These are phyloP conservation scores for Ophiosphaerella narmari DNA, from an alignment of 2,329 filamentous ascomycete genomes.

Conservation along the genomic window DNA sequence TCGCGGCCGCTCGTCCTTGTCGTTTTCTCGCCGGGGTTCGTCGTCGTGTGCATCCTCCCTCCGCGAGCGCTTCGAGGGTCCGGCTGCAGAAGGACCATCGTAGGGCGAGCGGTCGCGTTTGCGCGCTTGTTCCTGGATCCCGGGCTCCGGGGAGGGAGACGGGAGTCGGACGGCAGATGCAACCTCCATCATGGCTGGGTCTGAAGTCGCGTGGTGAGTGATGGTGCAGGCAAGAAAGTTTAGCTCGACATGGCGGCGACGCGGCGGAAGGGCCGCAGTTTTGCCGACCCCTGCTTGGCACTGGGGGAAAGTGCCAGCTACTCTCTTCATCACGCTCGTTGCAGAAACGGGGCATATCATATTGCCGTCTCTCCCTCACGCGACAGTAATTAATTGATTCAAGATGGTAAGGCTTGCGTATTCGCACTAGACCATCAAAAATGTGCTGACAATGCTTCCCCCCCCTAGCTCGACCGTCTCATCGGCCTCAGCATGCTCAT, in stretches of 20 bases:
- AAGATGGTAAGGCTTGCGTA: constrained; percentile 31
- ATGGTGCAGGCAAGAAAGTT: constrained; percentile 31
- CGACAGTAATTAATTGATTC: constrained; percentile 11
- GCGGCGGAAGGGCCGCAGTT: constrained; percentile 23
- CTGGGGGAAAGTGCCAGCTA: constrained; percentile 20
- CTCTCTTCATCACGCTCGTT: constrained; percentile 13
- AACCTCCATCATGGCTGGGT: constrained; percentile 37
- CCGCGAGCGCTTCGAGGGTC: constrained; percentile 46
- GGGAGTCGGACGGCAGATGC: constrained; percentile 61
- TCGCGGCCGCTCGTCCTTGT: constrained; percentile 56
- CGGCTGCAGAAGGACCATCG: constrained; percentile 16
- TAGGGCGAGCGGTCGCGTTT: constrained; percentile 61
- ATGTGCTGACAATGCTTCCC: constrained; percentile 10
- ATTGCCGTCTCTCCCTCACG: constrained; percentile 22
- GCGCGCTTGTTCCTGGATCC: constrained; percentile 50
- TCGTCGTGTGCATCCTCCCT: constrained; percentile 36
- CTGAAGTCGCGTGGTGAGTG: constrained; percentile 8
- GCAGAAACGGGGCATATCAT: constrained; percentile 1
- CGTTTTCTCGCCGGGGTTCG: constrained; percentile 51
- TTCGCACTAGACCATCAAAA: not conserved
- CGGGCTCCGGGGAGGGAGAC: constrained; percentile 57
- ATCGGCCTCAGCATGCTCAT: constrained; percentile 77
- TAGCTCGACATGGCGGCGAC: constrained; percentile 14
- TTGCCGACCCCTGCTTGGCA: constrained; percentile 19
- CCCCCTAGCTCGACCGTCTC: constrained; percentile 83